Evolutionary conservation across 805 yeast genomes (phyloP), one percentile per base, ranked within the genome.

Genomic region (Nakazawaea wyomingensis): DNA sequence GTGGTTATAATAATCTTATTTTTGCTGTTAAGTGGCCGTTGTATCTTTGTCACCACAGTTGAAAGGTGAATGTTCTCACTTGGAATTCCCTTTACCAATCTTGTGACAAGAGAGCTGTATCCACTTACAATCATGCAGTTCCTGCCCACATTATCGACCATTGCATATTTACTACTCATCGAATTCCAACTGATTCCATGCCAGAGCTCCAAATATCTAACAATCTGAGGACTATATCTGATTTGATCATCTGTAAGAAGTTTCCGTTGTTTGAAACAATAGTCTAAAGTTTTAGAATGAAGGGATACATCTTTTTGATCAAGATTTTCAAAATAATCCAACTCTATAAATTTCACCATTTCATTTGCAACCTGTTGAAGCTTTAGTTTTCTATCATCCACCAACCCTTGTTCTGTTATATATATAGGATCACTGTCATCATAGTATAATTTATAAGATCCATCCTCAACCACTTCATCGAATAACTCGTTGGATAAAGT

Each of bases 61-160:
- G 67, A 60, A 18, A 73, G 56, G 3, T 52, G 48, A 2, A 85
- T 52, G 26, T 62, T 56, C 0, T 63, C 60, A 3, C 48, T 5
- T 9, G 79, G 73, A 14, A 82, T 50, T 5, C 57, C 50, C 2
- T 54, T 48, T 2, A 57, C 56, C 22, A 78, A 68, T 41, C 73
- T 65, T 5, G 76, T 64, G 17, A 82, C 60, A 1, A 87, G 62
- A 10, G 57, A 53, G 37, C 69, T 75, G 58, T 80, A 83, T 0
- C 87, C 86, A 50, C 74, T 71, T 39, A 71, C 56, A 38, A 82
- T 82, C 48, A 77, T 67, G n/a, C 89, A 80, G 55, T 89, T 82
- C 51, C 96, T 69, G 1, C 96, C 96, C 39, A 77, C 79, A 51
- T 80, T 82, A 46, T 78, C 86, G 59, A 82, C 74, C n/a, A 73